phyloP scores from a whole-genome alignment of 768 basidiomycete species.

The Boletus huronensis region DNA sequence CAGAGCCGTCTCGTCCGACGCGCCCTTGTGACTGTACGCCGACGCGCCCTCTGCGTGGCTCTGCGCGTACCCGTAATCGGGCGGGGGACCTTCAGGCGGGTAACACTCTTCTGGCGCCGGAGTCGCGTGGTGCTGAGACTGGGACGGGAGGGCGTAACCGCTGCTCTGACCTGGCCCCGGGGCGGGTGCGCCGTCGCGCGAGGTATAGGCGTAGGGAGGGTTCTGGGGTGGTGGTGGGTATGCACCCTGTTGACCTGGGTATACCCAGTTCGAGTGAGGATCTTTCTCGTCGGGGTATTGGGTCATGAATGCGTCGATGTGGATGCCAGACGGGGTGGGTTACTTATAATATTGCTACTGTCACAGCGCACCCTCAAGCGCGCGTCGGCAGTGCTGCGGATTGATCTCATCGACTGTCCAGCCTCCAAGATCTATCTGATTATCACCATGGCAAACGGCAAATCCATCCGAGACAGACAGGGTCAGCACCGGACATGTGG shows the following conservation, averaged over 20 bases:
- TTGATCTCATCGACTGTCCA: background rate
- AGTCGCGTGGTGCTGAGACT: background rate
- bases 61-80: conserved; percentile 9
- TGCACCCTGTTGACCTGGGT: conserved; percentile 2
- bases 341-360: background rate
- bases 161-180: background rate
- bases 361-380: background rate
- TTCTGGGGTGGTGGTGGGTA: conserved; percentile 9
- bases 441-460: background rate
- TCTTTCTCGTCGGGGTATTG: conserved; percentile 27
- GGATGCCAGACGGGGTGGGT: background rate
- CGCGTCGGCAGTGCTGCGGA: background rate
- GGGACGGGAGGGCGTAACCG: background rate
- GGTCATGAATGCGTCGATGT: conserved; percentile 13
- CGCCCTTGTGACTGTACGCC: background rate
- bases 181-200: conserved; percentile 6
- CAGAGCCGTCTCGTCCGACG: background rate
- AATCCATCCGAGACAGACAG: background rate
- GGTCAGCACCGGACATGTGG: background rate
- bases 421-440: background rate
- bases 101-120: conserved; percentile 5
- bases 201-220: conserved; percentile 1
- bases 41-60: background rate
- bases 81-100: conserved; percentile 10
- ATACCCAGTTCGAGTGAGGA: conserved; percentile 12